A percentile compares a stretch with the other conserved stretches of the same genome.
Conservation (phyloP, 208 protist species). For the Vickermania ingenoplastis region DNA sequence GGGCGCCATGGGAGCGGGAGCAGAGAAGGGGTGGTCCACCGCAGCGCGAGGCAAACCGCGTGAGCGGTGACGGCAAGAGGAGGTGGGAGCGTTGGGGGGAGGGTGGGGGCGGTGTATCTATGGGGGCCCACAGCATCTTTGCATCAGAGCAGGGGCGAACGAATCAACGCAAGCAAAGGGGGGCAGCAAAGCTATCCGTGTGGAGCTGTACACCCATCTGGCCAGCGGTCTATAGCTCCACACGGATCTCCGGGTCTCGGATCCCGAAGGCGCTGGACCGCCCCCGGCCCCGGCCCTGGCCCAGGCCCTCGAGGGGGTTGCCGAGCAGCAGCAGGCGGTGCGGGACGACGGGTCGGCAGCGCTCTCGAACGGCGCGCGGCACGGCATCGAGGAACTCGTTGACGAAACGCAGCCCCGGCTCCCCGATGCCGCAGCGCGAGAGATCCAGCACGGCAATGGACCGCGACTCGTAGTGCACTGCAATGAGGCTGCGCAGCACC, state of each 20-base stretch:
- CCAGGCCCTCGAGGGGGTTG: constrained; percentile 34
- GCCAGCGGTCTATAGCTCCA: background rate
- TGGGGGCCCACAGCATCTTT: background rate
- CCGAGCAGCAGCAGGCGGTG: constrained; percentile 49
- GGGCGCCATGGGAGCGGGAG: no score
- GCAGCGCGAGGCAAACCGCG: no score
- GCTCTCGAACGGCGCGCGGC: constrained; percentile 8
- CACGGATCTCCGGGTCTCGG: background rate
- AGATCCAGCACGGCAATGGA: constrained; percentile 51
- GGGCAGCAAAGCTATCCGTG: no score
- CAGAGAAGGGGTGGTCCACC: no score
- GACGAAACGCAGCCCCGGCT: constrained; percentile 15
- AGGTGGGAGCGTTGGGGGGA: no score
- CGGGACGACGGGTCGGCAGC: constrained; percentile 25
- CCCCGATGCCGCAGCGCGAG: constrained; percentile 57
- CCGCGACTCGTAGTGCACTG: constrained; percentile 34
- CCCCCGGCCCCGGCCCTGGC: background rate
- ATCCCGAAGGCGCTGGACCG: background rate
- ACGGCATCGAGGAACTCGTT: constrained; percentile 45
- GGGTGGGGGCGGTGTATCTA: background rate
- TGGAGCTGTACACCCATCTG: no score
- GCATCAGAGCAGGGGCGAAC: background rate
- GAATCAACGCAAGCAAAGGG: no score
- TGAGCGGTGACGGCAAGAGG: no score
- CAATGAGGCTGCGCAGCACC: constrained; percentile 50